Percentiles rank a stretch among this genome's conserved stretches.
These are phyloP conservation scores for Boletus reticuloceps DNA, from an alignment of 768 basidiomycete species.

Conservation along the genomic window DNA sequence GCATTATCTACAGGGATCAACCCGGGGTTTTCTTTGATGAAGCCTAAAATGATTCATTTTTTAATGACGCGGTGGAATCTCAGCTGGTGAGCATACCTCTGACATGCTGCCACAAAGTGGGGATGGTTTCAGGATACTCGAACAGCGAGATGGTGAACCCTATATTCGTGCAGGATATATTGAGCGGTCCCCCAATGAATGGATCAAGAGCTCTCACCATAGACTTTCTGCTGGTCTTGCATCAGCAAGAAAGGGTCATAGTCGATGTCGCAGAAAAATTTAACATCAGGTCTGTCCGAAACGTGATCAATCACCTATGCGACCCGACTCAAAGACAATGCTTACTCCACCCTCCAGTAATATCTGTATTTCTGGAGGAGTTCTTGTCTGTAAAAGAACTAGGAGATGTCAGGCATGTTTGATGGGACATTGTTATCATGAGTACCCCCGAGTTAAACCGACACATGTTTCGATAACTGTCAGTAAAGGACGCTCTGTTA, in stretches of 20 bases:
- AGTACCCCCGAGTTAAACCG: conserved; percentile 86
- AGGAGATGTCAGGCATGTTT: conserved; percentile 1
- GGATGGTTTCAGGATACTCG: conserved; percentile 80
- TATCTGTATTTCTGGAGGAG: conserved; percentile 74
- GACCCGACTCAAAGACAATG: conserved; percentile 2
- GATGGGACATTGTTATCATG: background rate
- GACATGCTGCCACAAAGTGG: conserved; percentile 73
- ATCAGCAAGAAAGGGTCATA: conserved; percentile 82
- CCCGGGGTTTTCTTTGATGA: conserved; percentile 60
- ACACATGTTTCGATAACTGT: conserved; percentile 92
- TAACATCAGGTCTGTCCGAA: conserved; percentile 61
- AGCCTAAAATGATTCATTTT: conserved; percentile 45
- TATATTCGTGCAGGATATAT: conserved; percentile 26
- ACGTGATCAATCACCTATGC: conserved; percentile 7
- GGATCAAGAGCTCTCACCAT: conserved; percentile 46
- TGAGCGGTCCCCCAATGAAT: conserved; percentile 18
- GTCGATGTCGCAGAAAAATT: conserved; percentile 77
- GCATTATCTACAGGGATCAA: conserved; percentile 63
- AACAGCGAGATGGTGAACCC: conserved; percentile 78
- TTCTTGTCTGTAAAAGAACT: conserved; percentile 86
- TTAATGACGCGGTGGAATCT: background rate
- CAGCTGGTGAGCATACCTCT: conserved; percentile 45
- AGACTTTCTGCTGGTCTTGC: conserved; percentile 77
- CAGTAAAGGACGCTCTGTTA: background rate
- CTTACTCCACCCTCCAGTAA: conserved; percentile 90